Base-by-base conservation (phyloP, 1,284 basidiomycete species). In the Sanguinoderma infundibulare region DNA sequence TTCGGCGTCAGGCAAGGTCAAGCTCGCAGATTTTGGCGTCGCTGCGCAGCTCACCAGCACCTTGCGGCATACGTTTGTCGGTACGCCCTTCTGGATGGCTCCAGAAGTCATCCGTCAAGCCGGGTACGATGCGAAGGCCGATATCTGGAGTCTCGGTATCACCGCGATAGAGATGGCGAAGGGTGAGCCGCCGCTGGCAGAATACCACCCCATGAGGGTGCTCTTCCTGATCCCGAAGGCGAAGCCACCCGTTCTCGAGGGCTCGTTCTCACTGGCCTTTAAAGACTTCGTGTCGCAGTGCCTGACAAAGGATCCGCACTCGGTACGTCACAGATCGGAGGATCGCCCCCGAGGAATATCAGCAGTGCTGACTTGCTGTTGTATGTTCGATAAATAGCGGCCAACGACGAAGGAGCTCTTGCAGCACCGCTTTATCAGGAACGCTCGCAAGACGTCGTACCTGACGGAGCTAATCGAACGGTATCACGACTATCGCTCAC, bases 31-130 rank as follows among this genome's bases (percentile, higher is more conserved):
- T 76, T 98, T 98, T 71, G 96, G 96, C 67, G 96, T 98, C 10
- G 95, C 96, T 5, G 96, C 95, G 2, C 95, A 96, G 74, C 85
- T 98, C 60, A 93, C 91, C 53, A 92, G 82, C 74, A 96, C 94
- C 0, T 79, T 95, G 57, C 85, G 95, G 58, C 95, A 97, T 74
- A 98, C 96, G 0, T 97, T 98, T 72, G 95, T 98, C 60, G 94
- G 94, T 28, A 98, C 96, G 5, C 96, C 96, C 0, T 98, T 96
- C 73, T 98, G 96, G 96, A 97, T 97, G 95, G 95, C 96, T 2
- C 95, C 96, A 6, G 96, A 98, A 74, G 95, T 98, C 47, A 99
- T 99, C 70, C 87, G 94, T 32, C 98, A 99, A 77, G 92, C 96
- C 7, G 96, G 96, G 1, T 99, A 99, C 77, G 96, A 98, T 72